These are phyloP conservation scores for Paraphoma sp. DNA, from an alignment of 2,329 filamentous ascomycete species.

Conservation along the genomic window DNA sequence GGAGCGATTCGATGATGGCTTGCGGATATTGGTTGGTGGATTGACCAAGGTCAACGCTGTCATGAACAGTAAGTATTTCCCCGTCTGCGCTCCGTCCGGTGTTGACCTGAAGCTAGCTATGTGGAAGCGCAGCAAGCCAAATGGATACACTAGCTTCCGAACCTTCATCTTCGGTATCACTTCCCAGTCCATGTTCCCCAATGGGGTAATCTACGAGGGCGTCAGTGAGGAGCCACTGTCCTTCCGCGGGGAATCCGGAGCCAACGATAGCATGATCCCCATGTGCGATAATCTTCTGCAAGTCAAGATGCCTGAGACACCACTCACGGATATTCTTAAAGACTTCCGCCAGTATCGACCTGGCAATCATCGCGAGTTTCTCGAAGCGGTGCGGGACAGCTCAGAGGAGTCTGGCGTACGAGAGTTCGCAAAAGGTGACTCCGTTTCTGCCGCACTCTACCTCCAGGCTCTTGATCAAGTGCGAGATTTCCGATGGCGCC, in stretches of 20 bases:
- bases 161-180: slow-evolving; percentile 98
- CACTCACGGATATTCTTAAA: slow-evolving; percentile 83
- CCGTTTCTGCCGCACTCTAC: slow-evolving; percentile 59
- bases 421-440: slow-evolving; percentile 68
- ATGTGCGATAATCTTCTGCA: slow-evolving; percentile 87
- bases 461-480: slow-evolving; percentile 71
- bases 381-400: slow-evolving; percentile 70
- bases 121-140: slow-evolving; percentile 88
- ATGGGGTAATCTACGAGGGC: slow-evolving; percentile 89
- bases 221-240: slow-evolving; percentile 76
- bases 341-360: slow-evolving; percentile 92
- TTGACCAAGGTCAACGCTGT: slow-evolving; percentile 75
- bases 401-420: slow-evolving; percentile 62
- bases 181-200: slow-evolving; percentile 89
- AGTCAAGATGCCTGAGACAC: slow-evolving; percentile 86
- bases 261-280: slow-evolving; percentile 94
- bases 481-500: slow-evolving; percentile 80
- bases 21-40: slow-evolving; percentile 61
- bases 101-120: slow-evolving; percentile 61
- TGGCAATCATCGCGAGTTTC: slow-evolving; percentile 85
- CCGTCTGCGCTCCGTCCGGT: neutral
- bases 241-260: slow-evolving; percentile 91
- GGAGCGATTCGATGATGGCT: slow-evolving; percentile 64
- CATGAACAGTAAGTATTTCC: slow-evolving; percentile 71
- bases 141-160: slow-evolving; percentile 85